These are phyloP conservation scores for Pseudogymnoascus sp. DNA, from an alignment of 2,329 filamentous ascomycete genomes.

Conservation along the genomic window DNA sequence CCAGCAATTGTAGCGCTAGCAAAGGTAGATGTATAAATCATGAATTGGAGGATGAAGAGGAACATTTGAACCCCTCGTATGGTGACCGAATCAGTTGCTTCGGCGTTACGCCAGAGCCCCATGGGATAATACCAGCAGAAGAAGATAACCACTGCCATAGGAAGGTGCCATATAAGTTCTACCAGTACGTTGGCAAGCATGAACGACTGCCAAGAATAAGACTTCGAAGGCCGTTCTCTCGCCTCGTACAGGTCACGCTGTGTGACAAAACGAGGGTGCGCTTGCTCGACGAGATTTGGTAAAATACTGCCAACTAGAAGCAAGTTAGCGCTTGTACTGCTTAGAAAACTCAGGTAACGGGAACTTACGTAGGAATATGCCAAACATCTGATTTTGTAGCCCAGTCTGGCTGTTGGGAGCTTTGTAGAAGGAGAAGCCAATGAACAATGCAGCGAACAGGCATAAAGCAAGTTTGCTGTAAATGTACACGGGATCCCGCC, in stretches of 20 bases:
- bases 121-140: conserved; percentile 79
- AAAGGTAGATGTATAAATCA: conserved; percentile 75
- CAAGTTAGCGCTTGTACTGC: conserved; percentile 30
- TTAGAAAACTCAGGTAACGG: neutral
- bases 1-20: conserved; percentile 67
- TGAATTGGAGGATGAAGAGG: conserved; percentile 63
- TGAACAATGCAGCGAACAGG: conserved; percentile 41
- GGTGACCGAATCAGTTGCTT: conserved; percentile 48
- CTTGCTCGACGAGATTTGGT: conserved; percentile 36
- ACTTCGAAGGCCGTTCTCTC: conserved; percentile 12
- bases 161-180: conserved; percentile 68
- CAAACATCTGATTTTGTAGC: conserved; percentile 65
- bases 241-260: conserved; percentile 57
- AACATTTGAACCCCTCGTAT: conserved; percentile 70
- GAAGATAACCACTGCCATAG: conserved; percentile 66
- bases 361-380: conserved; percentile 54
- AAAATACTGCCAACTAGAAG: conserved; percentile 34
- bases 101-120: conserved; percentile 62
- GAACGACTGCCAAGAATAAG: conserved; percentile 23
- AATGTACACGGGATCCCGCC: conserved; percentile 65
- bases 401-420: conserved; percentile 49
- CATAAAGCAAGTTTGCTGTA: conserved; percentile 58
- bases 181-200: conserved; percentile 48
- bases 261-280: conserved; percentile 59
- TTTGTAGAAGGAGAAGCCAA: conserved; percentile 62